phyloP scores from a whole-genome alignment of 352 stramenopile species.

The Pythium biforme region DNA sequence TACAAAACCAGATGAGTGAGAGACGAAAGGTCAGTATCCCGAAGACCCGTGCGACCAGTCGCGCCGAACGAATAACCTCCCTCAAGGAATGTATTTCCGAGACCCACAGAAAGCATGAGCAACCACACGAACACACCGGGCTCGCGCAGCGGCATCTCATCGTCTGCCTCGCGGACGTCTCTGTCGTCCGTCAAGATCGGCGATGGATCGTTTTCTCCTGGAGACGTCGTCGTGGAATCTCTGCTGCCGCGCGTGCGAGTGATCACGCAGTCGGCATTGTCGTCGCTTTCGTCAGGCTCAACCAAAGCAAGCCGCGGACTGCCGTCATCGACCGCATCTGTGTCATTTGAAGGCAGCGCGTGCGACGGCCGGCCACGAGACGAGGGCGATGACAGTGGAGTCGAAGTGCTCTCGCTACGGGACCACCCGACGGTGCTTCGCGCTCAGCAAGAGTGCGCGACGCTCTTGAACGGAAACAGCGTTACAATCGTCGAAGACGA shows the following conservation, averaged over 20 bases:
- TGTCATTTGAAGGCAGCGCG: constrained; percentile 4
- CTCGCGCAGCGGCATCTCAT: neutral
- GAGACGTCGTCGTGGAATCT: constrained; percentile 55
- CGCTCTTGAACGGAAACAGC: constrained; percentile 63
- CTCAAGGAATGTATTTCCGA: neutral
- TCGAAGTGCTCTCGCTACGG: constrained; percentile 41
- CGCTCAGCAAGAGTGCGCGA: constrained; percentile 60
- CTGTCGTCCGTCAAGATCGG: constrained; percentile 54
- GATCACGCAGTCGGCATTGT: neutral
- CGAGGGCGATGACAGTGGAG: constrained; percentile 8
- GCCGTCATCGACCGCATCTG: neutral
- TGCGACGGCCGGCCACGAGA: neutral
- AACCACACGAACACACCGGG: neutral
- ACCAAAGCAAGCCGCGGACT: neutral
- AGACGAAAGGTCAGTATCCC: neutral
- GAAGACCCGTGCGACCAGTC: neutral
- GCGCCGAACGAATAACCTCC: neutral
- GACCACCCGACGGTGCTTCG: constrained; percentile 50
- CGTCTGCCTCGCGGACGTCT: constrained; percentile 17
- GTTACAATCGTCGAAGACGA: constrained; percentile 69
- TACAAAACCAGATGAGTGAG: too few species aligned
- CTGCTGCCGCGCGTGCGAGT: constrained; percentile 41
- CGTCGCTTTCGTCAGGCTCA: constrained; percentile 1
- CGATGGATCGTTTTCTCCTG: constrained; percentile 49
- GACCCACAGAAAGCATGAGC: neutral